A percentile compares a stretch with the other conserved stretches of the same genome.
phyloP scores from a whole-genome alignment of 805 yeast species.

The Teunomyces funiuensis region DNA sequence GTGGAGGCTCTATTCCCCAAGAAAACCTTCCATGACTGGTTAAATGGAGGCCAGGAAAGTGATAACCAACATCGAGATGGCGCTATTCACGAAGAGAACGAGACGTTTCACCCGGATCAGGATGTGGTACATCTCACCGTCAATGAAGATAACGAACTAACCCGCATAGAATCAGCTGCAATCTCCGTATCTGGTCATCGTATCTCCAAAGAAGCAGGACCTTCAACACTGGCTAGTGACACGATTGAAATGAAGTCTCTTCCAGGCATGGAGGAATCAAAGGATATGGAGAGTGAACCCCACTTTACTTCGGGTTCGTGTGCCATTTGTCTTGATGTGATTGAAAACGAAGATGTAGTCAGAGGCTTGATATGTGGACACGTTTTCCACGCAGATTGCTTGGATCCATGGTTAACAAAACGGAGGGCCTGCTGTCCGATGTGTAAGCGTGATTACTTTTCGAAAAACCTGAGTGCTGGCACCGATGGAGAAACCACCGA shows the following conservation, averaged over 20 bases:
- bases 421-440: slow-evolving; percentile 81
- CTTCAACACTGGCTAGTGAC: background rate
- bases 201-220: background rate
- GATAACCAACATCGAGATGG: slow-evolving; percentile 47
- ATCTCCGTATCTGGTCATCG: background rate
- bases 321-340: slow-evolving; percentile 72
- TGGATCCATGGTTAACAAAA: slow-evolving; percentile 78
- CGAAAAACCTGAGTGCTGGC: slow-evolving; percentile 7
- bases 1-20: slow-evolving; percentile 62
- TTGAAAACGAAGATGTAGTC: slow-evolving; percentile 61
- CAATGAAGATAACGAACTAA: background rate
- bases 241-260: background rate
- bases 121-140: background rate
- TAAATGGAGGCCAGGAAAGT: slow-evolving; percentile 58
- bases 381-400: slow-evolving; percentile 75
- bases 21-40: slow-evolving; percentile 59
- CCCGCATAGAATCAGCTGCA: background rate
- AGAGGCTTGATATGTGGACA: slow-evolving; percentile 81
- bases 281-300: slow-evolving; percentile 17
- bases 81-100: slow-evolving; percentile 38
- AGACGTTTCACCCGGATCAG: background rate
- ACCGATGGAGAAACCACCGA: background rate
- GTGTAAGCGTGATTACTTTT: slow-evolving; percentile 70
- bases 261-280: slow-evolving; percentile 4
- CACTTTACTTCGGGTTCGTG: slow-evolving; percentile 70